These are phyloP conservation scores for Auricularia heimuer DNA, from an alignment of 768 basidiomycete genomes.

Conservation along the genomic window DNA sequence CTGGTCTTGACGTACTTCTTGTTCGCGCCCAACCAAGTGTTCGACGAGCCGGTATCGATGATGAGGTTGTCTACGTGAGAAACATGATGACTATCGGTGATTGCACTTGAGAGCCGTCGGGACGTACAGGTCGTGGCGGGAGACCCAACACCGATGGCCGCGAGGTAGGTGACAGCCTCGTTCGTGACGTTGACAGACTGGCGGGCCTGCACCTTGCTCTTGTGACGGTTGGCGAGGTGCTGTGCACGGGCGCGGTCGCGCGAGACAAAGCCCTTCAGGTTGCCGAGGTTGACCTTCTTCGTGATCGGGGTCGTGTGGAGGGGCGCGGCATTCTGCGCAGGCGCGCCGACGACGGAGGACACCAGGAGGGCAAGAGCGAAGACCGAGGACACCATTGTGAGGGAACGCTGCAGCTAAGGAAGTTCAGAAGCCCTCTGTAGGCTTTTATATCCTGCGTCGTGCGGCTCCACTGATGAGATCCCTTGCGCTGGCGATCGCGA, in stretches of 20 bases:
- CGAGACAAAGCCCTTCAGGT: constrained; percentile 33
- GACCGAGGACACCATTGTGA: background rate
- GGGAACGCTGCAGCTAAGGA: too few relatives aligned
- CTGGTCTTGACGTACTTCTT: constrained; percentile 35
- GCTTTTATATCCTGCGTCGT: too few relatives aligned
- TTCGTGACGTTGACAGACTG: constrained; percentile 13
- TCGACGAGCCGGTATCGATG: constrained; percentile 28
- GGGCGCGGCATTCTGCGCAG: background rate
- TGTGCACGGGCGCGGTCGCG: constrained; percentile 45
- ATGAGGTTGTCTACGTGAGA: constrained; percentile 3
- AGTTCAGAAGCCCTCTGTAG: too few relatives aligned
- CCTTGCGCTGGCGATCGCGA: too few relatives aligned
- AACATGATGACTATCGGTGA: background rate
- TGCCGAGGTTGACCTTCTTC: background rate
- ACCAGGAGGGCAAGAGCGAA: background rate
- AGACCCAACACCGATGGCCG: constrained; percentile 40
- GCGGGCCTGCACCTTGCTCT: constrained; percentile 9
- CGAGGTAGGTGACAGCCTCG: constrained; percentile 30
- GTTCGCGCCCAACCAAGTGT: constrained; percentile 49
- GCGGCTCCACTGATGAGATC: too few relatives aligned
- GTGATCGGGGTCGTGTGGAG: background rate
- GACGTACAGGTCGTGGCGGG: constrained; percentile 34
- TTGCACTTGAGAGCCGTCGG: background rate
- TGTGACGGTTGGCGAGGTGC: constrained; percentile 31
- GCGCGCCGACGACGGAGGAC: background rate